Percentiles rank a stretch among this genome's conserved stretches.
phyloP scores from a whole-genome alignment of 2,329 filamentous ascomycete genomes.

The Phyllachora maydis region DNA sequence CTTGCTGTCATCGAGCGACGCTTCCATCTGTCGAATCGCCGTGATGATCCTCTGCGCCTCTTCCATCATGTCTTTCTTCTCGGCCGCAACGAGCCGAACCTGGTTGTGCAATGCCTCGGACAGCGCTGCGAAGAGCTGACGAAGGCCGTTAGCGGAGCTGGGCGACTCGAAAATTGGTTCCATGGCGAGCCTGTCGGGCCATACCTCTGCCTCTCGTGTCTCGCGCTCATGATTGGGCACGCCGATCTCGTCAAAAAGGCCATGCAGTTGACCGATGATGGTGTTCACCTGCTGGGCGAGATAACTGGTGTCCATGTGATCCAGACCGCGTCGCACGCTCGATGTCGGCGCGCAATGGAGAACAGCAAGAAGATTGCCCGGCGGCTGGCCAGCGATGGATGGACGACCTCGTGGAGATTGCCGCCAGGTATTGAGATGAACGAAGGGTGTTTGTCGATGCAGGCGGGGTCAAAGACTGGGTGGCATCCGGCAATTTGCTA shows the following conservation, averaged over 20 bases:
- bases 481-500: too few species aligned
- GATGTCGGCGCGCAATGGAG: too few species aligned
- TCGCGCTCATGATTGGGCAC: conserved; percentile 89
- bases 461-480: too few species aligned
- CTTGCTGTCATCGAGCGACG: conserved; percentile 61
- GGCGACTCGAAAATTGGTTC: neutral
- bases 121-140: conserved; percentile 70
- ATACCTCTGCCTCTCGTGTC: conserved; percentile 69
- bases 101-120: conserved; percentile 87
- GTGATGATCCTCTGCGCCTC: conserved; percentile 74
- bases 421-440: too few species aligned
- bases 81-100: conserved; percentile 60
- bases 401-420: too few species aligned
- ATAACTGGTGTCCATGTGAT: conserved; percentile 87
- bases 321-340: too few species aligned
- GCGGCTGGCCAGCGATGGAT: too few species aligned
- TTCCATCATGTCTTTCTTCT: conserved; percentile 81
- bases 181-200: conserved; percentile 10
- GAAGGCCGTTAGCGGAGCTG: conserved; percentile 2
- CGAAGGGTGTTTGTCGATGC: too few species aligned
- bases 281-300: conserved; percentile 87
- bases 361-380: too few species aligned
- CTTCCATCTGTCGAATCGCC: conserved; percentile 82
- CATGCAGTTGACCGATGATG: conserved; percentile 83
- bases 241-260: conserved; percentile 92